Evolutionary conservation across 2,329 filamentous ascomycete genomes (phyloP), one percentile per base, ranked within the genome.

Genomic region (Coniella lustricola): DNA sequence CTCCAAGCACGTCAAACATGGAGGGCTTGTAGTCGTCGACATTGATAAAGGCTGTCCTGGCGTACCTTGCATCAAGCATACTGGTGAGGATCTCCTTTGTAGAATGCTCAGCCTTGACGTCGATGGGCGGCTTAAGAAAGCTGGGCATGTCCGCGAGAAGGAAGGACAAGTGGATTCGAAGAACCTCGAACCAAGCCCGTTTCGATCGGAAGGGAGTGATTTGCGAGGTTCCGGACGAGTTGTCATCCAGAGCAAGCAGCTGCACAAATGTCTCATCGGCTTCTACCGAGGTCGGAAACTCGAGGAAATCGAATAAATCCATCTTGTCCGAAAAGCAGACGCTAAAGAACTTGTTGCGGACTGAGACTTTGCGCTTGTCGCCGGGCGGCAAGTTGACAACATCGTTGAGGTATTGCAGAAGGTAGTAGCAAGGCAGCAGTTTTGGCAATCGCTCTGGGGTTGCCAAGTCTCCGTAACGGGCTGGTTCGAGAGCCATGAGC

Each of bases 381-480:
- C 37, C 46, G 22, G 37, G 46, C 17, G 13, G 39, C 46, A 16
- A 17, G 9, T 32, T 44, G 38, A 51, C 41, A 12, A 52, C 46
- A 29, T 54, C 52, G 14, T 41, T 46, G 7, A 54, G 37, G 25
- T 54, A 54, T 22, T 49, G 46, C 37, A 43, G 44, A n/a, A 54
- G 40, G 20, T 54, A 54, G 32, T 49, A 46, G 25, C 43, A 47
- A 13, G 52, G 52, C 5, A 52, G 32, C 7, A 52, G 49, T n/a
- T 48, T 51, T 9, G 34, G 31, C 8, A 46, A 42, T 22, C 44
- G 52, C 12, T 54, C 52, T 18, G 35, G 29, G 13, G 70, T 62
- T 2, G 65, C 61, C 1, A 72, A 64, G 17, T 69, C 67, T 3
- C 64, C 60, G 53, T 75, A 81, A 7, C 78, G 66, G 0, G 63